Conservation (phyloP, 768 basidiomycete genomes). For the Dendrothele bispora region DNA sequence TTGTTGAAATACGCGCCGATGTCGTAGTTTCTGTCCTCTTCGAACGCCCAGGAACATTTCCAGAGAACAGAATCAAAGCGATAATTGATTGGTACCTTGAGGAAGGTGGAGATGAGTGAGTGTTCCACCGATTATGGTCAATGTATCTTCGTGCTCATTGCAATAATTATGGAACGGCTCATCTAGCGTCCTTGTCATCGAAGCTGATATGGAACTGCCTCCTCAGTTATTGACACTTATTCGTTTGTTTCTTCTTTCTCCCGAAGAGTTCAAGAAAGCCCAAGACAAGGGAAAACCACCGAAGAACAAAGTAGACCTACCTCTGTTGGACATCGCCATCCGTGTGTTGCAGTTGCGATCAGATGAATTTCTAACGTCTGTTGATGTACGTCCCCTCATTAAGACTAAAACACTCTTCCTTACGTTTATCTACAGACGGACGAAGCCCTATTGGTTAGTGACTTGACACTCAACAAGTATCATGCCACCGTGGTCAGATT, state of each 20-base stretch:
- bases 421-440: constrained; percentile 46
- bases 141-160: constrained; percentile 5
- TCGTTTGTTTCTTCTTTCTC: constrained; percentile 57
- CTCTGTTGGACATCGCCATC: constrained; percentile 45
- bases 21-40: constrained; percentile 49
- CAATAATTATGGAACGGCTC: not conserved
- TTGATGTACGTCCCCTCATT: constrained; percentile 47
- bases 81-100: constrained; percentile 95
- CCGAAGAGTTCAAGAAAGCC: constrained; percentile 59
- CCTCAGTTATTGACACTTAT: constrained; percentile 62
- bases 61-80: constrained; percentile 40
- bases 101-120: constrained; percentile 86
- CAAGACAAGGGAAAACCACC: constrained; percentile 69
- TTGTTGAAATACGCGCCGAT: constrained; percentile 78
- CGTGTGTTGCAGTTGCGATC: constrained; percentile 52
- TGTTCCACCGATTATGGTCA: constrained; percentile 8
- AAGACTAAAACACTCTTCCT: not conserved
- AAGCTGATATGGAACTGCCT: constrained; percentile 51
- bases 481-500: constrained; percentile 73
- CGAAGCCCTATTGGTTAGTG: constrained; percentile 33
- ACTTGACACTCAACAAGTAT: constrained; percentile 40
- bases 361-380: constrained; percentile 53
- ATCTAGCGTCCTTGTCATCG: constrained; percentile 55
- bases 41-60: constrained; percentile 6
- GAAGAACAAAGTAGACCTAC: constrained; percentile 59